These are phyloP conservation scores for Ormosia semicastrata DNA, from an alignment of 306 rosid genomes.

Conservation along the genomic window DNA sequence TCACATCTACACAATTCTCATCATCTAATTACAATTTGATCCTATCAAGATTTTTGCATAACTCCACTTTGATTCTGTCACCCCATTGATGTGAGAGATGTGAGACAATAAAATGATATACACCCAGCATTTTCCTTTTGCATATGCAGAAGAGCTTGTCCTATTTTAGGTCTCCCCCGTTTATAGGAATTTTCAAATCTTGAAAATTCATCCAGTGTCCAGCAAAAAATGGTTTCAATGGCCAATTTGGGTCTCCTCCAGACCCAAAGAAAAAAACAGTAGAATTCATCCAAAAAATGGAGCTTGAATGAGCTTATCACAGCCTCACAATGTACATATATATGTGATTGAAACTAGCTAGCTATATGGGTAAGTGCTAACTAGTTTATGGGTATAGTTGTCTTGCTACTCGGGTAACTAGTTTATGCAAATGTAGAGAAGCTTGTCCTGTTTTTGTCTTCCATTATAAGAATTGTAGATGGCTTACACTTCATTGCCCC, in stretches of 20 bases:
- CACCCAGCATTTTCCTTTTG: too few species aligned
- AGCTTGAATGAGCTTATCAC: not conserved
- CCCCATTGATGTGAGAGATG: too few species aligned
- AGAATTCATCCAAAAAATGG: not conserved
- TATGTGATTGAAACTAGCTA: not conserved
- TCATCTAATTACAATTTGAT: too few species aligned
- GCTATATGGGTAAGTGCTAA: not conserved
- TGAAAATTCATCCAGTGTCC: not conserved
- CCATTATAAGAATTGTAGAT: not conserved
- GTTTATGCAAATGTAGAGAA: conserved; percentile 5
- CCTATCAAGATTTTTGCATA: too few species aligned
- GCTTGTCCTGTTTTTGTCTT: not conserved
- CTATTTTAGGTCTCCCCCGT: not conserved
- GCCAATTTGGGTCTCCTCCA: not conserved
- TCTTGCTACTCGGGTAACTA: conserved; percentile 8
- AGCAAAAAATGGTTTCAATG: not conserved
- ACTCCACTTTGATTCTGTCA: too few species aligned
- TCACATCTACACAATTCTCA: too few species aligned
- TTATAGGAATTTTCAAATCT: not conserved
- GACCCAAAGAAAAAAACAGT: not conserved
- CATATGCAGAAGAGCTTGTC: not conserved
- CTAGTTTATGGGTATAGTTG: not conserved
- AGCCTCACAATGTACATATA: not conserved
- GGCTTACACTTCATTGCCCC: not conserved
- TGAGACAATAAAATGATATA: too few species aligned